A percentile compares a stretch with the other conserved stretches of the same genome.
phyloP scores from a whole-genome alignment of 2,329 filamentous ascomycete genomes.

The Hansfordia pulvinata region DNA sequence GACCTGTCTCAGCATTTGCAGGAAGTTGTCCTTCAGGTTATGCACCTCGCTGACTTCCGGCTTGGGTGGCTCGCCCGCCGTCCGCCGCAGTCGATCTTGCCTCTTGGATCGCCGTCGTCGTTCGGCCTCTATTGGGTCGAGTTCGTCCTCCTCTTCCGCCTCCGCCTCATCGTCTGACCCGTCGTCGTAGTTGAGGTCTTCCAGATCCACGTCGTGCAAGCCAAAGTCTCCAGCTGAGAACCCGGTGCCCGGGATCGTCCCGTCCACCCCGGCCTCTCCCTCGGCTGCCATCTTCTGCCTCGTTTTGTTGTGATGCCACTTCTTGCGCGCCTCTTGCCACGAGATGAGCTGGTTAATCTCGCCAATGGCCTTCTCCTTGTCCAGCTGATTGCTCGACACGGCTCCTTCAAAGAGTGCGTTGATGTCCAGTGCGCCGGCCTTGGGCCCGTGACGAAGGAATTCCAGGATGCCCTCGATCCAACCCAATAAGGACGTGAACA shows the following conservation, averaged over 20 bases:
- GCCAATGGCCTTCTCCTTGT: slow-evolving; percentile 56
- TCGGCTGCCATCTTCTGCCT: slow-evolving; percentile 97
- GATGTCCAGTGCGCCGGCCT: slow-evolving; percentile 79
- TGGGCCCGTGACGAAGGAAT: slow-evolving; percentile 78
- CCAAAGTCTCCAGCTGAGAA: slow-evolving; percentile 85
- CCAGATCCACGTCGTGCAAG: slow-evolving; percentile 70
- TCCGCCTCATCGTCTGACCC: slow-evolving; percentile 52
- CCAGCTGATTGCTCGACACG: slow-evolving; percentile 49
- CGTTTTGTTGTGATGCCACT: slow-evolving; percentile 97
- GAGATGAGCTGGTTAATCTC: slow-evolving; percentile 80
- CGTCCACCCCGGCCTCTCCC: slow-evolving; percentile 34
- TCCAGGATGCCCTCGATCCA: slow-evolving; percentile 95
- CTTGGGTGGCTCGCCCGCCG: slow-evolving; percentile 74
- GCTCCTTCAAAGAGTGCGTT: slow-evolving; percentile 84
- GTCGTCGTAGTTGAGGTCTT: slow-evolving; percentile 74
- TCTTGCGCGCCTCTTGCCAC: slow-evolving; percentile 93
- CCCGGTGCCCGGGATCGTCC: slow-evolving; percentile 36
- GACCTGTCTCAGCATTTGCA: slow-evolving; percentile 69
- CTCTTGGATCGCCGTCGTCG: slow-evolving; percentile 61
- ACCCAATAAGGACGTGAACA: slow-evolving; percentile 91
- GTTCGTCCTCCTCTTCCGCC: slow-evolving; percentile 61
- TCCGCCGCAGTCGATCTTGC: slow-evolving; percentile 67
- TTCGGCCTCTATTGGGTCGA: slow-evolving; percentile 82
- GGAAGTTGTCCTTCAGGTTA: slow-evolving; percentile 67
- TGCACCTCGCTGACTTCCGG: slow-evolving; percentile 66